phyloP scores from a whole-genome alignment of 345 rosid species.

The Euphorbia lathyris region DNA sequence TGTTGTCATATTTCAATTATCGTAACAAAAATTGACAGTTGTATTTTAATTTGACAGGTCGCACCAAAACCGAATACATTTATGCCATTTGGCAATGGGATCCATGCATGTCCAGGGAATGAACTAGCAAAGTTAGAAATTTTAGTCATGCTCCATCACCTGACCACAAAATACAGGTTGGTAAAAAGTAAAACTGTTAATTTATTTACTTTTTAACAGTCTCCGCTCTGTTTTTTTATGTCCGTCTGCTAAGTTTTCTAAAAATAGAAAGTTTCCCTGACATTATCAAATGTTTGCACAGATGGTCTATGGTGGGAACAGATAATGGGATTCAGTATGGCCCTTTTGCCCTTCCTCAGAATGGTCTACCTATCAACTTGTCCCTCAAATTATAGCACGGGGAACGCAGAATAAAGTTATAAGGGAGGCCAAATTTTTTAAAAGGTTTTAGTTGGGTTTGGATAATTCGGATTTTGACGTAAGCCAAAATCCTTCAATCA shows the following conservation, averaged over 20 bases:
- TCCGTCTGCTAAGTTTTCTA: constrained; percentile 1
- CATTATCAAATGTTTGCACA: constrained; percentile 34
- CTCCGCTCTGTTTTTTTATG: too few species aligned
- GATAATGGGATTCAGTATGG: constrained; percentile 71
- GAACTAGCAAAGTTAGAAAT: constrained; percentile 82
- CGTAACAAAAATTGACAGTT: too few species aligned
- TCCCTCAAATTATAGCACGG: constrained; percentile 33
- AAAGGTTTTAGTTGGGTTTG: too few species aligned
- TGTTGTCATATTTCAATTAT: too few species aligned
- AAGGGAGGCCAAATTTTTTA: too few species aligned
- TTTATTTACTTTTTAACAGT: too few species aligned
- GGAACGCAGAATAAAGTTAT: too few species aligned
- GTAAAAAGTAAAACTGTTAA: constrained; percentile 26
- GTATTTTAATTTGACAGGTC: constrained; percentile 38
- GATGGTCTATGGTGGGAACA: constrained; percentile 55
- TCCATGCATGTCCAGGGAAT: constrained; percentile 88
- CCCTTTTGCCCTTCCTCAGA: constrained; percentile 80
- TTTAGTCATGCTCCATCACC: constrained; percentile 75
- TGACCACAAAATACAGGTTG: constrained; percentile 87
- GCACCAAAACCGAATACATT: constrained; percentile 80
- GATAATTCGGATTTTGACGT: too few species aligned
- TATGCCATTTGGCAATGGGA: constrained; percentile 89
- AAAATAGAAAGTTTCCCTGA: constrained; percentile 33
- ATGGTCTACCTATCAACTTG: constrained; percentile 76
- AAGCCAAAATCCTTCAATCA: too few species aligned